These are phyloP conservation scores for Cryptosporidium bovis DNA, from an alignment of 169 alveolate species.

Conservation along the genomic window DNA sequence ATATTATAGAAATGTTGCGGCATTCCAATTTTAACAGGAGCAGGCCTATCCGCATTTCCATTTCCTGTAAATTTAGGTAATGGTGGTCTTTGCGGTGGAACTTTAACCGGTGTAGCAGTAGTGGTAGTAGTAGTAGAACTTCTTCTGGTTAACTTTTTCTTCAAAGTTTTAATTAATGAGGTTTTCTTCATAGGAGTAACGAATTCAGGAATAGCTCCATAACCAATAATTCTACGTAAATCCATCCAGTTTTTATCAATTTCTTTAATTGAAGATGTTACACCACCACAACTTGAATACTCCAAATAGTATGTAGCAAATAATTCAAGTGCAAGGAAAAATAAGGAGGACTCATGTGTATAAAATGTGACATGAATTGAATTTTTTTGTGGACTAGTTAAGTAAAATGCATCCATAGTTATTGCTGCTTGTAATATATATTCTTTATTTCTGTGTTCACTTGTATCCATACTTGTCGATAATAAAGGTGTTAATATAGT, in stretches of 20 bases:
- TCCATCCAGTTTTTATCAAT: slow-evolving; percentile 32
- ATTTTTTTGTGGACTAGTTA: slow-evolving; percentile 5
- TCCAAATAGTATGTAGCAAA: slow-evolving; percentile 38
- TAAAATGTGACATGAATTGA: slow-evolving; percentile 40
- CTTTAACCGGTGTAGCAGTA: background rate
- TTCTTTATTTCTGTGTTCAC: slow-evolving; percentile 33
- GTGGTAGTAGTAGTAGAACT: slow-evolving; percentile 21
- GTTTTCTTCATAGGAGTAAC: background rate
- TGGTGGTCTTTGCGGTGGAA: slow-evolving; percentile 71
- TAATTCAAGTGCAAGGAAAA: slow-evolving; percentile 36
- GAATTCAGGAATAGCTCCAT: background rate
- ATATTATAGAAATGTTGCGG: background rate
- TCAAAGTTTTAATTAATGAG: background rate
- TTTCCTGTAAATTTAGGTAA: slow-evolving; percentile 45
- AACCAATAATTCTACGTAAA: background rate
- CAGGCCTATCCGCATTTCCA: slow-evolving; percentile 26
- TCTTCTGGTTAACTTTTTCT: slow-evolving; percentile 5
- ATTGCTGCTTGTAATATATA: slow-evolving; percentile 41
- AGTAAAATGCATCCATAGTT: slow-evolving; percentile 29
- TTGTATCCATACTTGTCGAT: background rate
- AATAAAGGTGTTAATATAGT: slow-evolving; percentile 37
- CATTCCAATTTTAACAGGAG: slow-evolving; percentile 3
- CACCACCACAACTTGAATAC: slow-evolving; percentile 29
- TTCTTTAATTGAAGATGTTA: background rate
- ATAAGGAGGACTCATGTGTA: background rate